Evolutionary conservation across 495 filamentous ascomycete genomes (phyloP), one percentile per base, ranked within the genome.

Genomic region (Entonaema liquescens): DNA sequence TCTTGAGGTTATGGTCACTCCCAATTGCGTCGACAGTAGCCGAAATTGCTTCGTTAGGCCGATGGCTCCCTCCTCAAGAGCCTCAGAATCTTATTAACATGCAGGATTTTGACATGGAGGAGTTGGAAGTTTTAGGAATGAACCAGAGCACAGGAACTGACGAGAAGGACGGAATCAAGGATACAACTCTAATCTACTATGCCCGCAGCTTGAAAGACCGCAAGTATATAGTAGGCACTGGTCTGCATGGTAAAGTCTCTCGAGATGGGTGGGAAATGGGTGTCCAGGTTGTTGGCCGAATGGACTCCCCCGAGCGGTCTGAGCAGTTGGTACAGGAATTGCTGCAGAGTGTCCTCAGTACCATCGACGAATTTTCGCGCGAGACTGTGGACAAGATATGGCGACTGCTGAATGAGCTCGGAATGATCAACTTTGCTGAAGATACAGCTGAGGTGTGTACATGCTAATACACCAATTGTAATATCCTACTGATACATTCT

Each of bases 211-310:
- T 88, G 59, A 79, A 79, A 26, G 76, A 83, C 40, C 79, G 81
- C 54, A 81, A 82, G 17, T 68, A 80, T 5, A 57, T 86, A 21
- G 71, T 73, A 1, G 55, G 75, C 9, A 56, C 71, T 12, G 68
- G 69, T 53, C 78, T 76, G 35, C 35, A 76, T 74, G 65, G 71
- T 59, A 79, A 80, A 58, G 75, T 79, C 9, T 60, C 72, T 47
- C 81, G 86, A 13, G 89, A 92, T 59, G 94, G 94, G 11, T 98
- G 94, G 94, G 91, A 98, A 78, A 78, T 97, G 63, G 90, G 92
- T 0, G 86, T 97, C 59, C 87, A 92, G 49, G 84, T 95, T 13
- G 80, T 96, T 31, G 89, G 88, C 38, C 86, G 94, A 28, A 79
- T 98, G 65, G 88, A 93, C 55, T 89, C 94, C 62, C 76, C 80